These are phyloP conservation scores for Cutaneotrichosporon sp. DNA, from an alignment of 1,284 basidiomycete species.

Conservation along the genomic window DNA sequence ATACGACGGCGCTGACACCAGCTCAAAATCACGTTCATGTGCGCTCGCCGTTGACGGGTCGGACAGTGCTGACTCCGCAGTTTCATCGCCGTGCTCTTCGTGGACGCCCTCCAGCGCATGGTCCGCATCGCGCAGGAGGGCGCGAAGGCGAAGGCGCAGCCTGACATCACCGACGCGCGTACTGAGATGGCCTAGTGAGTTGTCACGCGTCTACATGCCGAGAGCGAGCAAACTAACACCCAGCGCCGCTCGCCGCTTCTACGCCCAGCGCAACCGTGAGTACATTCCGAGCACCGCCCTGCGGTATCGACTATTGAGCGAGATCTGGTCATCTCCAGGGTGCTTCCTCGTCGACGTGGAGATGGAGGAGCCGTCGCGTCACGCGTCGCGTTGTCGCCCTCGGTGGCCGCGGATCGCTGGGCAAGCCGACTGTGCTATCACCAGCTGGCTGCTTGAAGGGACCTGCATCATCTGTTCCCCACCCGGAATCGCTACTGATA, in stretches of 20 bases:
- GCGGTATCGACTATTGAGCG: background rate
- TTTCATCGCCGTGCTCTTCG: slow-evolving; percentile 71
- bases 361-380: background rate
- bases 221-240: background rate
- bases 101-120: slow-evolving; percentile 90
- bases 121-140: slow-evolving; percentile 68
- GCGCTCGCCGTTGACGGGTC: slow-evolving; percentile 32
- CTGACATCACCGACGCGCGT: slow-evolving; percentile 65
- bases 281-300: background rate
- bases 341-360: background rate
- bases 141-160: slow-evolving; percentile 67
- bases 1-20: slow-evolving; percentile 27
- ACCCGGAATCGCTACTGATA: background rate
- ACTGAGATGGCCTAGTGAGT: slow-evolving; percentile 74
- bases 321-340: background rate
- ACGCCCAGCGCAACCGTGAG: slow-evolving; percentile 64
- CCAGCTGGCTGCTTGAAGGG: background rate
- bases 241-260: slow-evolving; percentile 81
- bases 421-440: too few species aligned
- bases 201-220: background rate
- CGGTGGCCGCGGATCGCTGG: background rate
- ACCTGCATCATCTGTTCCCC: background rate
- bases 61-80: slow-evolving; percentile 53
- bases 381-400: background rate
- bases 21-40: slow-evolving; percentile 95